Base-by-base conservation (phyloP, 768 basidiomycete species). In the Clathrus columnatus region DNA sequence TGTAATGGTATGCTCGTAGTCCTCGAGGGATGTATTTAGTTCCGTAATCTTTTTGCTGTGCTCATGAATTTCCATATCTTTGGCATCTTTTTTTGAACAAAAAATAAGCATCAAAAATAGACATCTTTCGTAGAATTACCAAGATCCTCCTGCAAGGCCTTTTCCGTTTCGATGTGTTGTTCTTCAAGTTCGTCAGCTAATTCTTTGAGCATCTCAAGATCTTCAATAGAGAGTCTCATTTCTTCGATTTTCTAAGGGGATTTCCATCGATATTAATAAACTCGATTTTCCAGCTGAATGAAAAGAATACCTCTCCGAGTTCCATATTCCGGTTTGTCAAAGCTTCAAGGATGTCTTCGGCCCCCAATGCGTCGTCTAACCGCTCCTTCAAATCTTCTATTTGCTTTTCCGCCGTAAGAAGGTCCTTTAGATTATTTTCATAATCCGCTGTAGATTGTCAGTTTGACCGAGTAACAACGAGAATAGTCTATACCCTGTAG, bases 151-250 rank as follows among this genome's bases (percentile, higher is more conserved):
- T 92, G 84, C 56, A 99, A 69, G 21, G 84, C 80, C 66, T 90
- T 93, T 71, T 97, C 95, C 0, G 92, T 90, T 68, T 96, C 95
- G 2, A 89, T 66, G 60, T 98, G 95, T 62, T 91, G 93, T 69
- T 98, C 94, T 68, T 98, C 96, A 2, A 99, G 78, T 70, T 99
- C 96, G 59, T 99, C 95, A 54, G 87, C 91, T 48, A 99, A 84
- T 64, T 98, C 96, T 65, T 94, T 90, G 42, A 99, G 80, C 10
- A 93, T 83, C 65, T 99, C 96, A 3, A 97, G 81, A 63, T 99
- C 96, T 67, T 98, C 95, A 53, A 98, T 91, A 0, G 89, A 90
- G 53, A 91, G 85, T 11, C 91, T 81, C 88, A 97, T 94, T 69
- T 97, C 93, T 67, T 98, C 96, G 60, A 97, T 92, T 82, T 93